These are phyloP conservation scores for Tribonema minus DNA, from an alignment of 108 stramenopile genomes.

Conservation along the genomic window DNA sequence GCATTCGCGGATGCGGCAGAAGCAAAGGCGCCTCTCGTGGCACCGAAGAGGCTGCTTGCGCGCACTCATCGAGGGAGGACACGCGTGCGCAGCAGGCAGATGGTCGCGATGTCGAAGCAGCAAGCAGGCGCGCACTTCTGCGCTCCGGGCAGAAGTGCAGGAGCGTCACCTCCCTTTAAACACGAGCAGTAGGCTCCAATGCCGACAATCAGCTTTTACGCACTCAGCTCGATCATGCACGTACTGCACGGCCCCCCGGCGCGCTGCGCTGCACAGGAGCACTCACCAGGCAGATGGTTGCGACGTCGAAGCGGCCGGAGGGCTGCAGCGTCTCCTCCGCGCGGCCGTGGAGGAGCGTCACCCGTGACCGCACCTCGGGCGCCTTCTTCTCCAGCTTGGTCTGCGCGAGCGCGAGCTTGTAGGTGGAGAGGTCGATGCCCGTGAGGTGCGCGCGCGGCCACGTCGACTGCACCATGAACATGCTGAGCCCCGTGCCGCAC, in stretches of 20 bases:
- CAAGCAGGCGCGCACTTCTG: slow-evolving; percentile 21
- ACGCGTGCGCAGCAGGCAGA: too few species aligned
- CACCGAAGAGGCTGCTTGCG: too few species aligned
- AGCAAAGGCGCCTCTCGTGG: too few species aligned
- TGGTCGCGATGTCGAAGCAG: slow-evolving; percentile 40
- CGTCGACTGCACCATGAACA: slow-evolving; percentile 46
- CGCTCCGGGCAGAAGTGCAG: slow-evolving; percentile 37
- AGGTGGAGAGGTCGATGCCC: slow-evolving; percentile 50
- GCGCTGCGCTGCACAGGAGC: too few species aligned
- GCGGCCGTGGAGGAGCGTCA: slow-evolving; percentile 19
- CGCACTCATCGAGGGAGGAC: too few species aligned
- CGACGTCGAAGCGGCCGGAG: slow-evolving; percentile 34
- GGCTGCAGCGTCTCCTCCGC: slow-evolving; percentile 42
- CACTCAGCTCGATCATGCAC: too few species aligned
- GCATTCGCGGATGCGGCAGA: too few species aligned
- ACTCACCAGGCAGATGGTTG: slow-evolving; percentile 43
- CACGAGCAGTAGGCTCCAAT: too few species aligned
- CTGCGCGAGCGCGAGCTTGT: slow-evolving; percentile 39
- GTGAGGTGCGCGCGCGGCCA: slow-evolving; percentile 32
- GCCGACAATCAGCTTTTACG: too few species aligned
- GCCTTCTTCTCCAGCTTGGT: slow-evolving; percentile 38
- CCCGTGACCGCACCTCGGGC: slow-evolving; percentile 12
- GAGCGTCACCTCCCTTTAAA: slow-evolving; percentile 24
- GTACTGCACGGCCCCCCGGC: too few species aligned
- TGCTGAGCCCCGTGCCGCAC: slow-evolving; percentile 46